Evolutionary conservation across 2,329 filamentous ascomycete genomes (phyloP).

Genomic region (Aspergillus melleus): DNA sequence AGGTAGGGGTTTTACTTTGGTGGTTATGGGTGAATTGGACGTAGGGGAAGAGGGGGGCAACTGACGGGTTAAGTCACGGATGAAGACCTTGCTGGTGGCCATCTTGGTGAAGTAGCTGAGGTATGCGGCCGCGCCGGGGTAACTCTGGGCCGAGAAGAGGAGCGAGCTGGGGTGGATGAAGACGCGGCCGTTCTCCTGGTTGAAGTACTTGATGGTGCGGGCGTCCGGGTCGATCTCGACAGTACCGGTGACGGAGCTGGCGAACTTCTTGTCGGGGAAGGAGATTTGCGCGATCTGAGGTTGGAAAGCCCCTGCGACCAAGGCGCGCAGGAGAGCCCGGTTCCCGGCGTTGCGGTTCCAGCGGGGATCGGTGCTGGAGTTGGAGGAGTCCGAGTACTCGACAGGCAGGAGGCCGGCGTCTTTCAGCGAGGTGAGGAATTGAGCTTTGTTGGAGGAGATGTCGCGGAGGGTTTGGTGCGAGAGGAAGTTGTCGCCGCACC

Average conservation of each 20-base stretch:
- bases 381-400: conserved; percentile 42
- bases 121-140: conserved; percentile 73
- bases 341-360: conserved; percentile 39
- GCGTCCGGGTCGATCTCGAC: conserved; percentile 94
- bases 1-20: too few species aligned
- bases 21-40: not conserved
- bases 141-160: conserved; percentile 78
- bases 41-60: conserved; percentile 23
- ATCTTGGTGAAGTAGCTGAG: conserved; percentile 91
- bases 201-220: conserved; percentile 88
- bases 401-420: conserved; percentile 77
- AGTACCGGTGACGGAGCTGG: conserved; percentile 79
- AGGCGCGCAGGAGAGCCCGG: conserved; percentile 61
- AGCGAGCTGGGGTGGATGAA: conserved; percentile 91
- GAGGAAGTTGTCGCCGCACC: conserved; percentile 84
- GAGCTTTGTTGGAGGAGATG: conserved; percentile 79
- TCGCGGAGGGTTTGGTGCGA: conserved; percentile 81
- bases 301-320: conserved; percentile 72
- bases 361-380: conserved; percentile 32
- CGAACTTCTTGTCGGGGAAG: conserved; percentile 95
- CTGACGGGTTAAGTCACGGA: conserved; percentile 84
- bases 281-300: conserved; percentile 91
- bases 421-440: conserved; percentile 81
- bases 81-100: conserved; percentile 86
- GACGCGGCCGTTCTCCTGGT: conserved; percentile 78